Evolutionary conservation across 2,329 filamentous ascomycete genomes (phyloP).

Genomic region (Paracamarosporium sp.): DNA sequence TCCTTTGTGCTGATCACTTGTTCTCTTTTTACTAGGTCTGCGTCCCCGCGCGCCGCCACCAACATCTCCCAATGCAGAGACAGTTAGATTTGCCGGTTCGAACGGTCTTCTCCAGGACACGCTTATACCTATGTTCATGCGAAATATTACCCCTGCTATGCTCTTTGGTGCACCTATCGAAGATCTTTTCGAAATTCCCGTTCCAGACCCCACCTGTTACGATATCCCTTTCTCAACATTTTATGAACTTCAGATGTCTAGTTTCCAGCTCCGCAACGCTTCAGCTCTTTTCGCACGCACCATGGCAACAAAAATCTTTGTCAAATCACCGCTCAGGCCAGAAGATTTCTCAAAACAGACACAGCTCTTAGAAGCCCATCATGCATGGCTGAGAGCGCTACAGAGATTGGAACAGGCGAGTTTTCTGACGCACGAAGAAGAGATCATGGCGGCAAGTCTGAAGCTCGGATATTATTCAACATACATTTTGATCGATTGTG

Average conservation of each 20-base stretch:
- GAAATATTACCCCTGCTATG: slow-evolving; percentile 22
- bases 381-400: slow-evolving; percentile 14
- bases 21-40: not conserved
- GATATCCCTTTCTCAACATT: slow-evolving; percentile 17
- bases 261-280: slow-evolving; percentile 30
- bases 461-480: slow-evolving; percentile 16
- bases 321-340: not conserved
- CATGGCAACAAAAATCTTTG: slow-evolving; percentile 5
- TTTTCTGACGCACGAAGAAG: slow-evolving; percentile 10
- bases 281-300: slow-evolving; percentile 18
- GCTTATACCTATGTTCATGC: slow-evolving; percentile 28
- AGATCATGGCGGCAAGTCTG: slow-evolving; percentile 10
- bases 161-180: slow-evolving; percentile 23
- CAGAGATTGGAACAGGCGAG: slow-evolving; percentile 9
- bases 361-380: slow-evolving; percentile 12
- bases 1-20: not conserved
- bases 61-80: not conserved
- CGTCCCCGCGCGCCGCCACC: not conserved
- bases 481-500: slow-evolving; percentile 9
- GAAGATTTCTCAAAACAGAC: slow-evolving; percentile 8
- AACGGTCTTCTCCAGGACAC: slow-evolving; percentile 15
- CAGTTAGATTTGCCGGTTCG: not conserved
- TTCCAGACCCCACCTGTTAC: slow-evolving; percentile 9
- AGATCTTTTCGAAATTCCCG: slow-evolving; percentile 12
- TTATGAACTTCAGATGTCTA: slow-evolving; percentile 21